A percentile compares a stretch with the other conserved stretches of the same genome.
phyloP scores from a whole-genome alignment of 305 asterid genomes.

The Striga hermonthica region DNA sequence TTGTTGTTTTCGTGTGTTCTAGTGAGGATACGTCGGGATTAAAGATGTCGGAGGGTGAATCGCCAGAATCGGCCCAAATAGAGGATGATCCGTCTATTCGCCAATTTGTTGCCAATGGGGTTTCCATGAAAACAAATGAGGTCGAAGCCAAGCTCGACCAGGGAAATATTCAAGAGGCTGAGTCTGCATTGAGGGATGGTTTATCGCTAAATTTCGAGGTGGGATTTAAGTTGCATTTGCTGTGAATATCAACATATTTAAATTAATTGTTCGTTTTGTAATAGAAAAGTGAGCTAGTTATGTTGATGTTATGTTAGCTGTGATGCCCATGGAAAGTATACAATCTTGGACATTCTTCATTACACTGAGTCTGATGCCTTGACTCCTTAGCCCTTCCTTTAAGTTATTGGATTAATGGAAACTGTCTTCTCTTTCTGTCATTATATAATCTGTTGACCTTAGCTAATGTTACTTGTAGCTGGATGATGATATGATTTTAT shows the following conservation, averaged over 20 bases:
- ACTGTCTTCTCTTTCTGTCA: slow-evolving; percentile 3
- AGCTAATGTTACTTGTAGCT: neutral
- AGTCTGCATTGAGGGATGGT: slow-evolving; percentile 86
- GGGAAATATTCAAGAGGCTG: slow-evolving; percentile 96
- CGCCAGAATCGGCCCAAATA: slow-evolving; percentile 38
- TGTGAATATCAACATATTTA: slow-evolving; percentile 5
- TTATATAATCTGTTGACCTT: slow-evolving; percentile 7
- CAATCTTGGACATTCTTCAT: slow-evolving; percentile 19
- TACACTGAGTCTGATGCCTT: slow-evolving; percentile 1
- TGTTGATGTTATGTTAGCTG: neutral
- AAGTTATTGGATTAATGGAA: neutral
- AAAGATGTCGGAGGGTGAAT: slow-evolving; percentile 67
- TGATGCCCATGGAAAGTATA: neutral
- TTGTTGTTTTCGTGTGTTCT: slow-evolving; percentile 39
- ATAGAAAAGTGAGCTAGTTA: slow-evolving; percentile 15
- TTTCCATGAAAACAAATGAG: slow-evolving; percentile 57
- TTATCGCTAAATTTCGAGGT: slow-evolving; percentile 94
- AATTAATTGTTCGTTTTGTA: slow-evolving; percentile 1
- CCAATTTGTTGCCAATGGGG: slow-evolving; percentile 77
- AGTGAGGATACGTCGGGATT: slow-evolving; percentile 34
- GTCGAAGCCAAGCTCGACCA: slow-evolving; percentile 90
- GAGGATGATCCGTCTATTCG: slow-evolving; percentile 54
- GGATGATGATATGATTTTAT: slow-evolving; percentile 2
- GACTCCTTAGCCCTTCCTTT: neutral
- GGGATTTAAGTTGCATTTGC: slow-evolving; percentile 25